Evolutionary conservation across 352 stramenopile genomes (phyloP), one percentile per base, ranked within the genome.

Genomic region (Phytopythium sindhum): DNA sequence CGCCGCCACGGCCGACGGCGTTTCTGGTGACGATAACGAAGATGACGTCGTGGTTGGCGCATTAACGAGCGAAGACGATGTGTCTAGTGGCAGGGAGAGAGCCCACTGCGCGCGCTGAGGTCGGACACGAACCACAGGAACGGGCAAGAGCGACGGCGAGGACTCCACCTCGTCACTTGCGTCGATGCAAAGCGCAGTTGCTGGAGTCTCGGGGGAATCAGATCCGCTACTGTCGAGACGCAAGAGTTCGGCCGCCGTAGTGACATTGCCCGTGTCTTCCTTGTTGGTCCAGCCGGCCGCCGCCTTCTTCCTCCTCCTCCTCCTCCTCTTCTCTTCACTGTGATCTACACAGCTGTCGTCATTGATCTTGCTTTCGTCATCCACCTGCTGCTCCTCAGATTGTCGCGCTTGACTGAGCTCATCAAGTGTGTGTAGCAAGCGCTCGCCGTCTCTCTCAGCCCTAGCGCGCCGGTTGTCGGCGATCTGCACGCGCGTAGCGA

Each of bases 401-500:
- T 37, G 41, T 7, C 58, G 47, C 7, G 21, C 47, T 28, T 56
- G 45, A 31, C 17, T 70, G 45, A 73, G 21, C 33, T 78, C 35
- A n/a, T 58, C 48, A 44, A 76, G 47, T 19, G 70, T 59, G 50
- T 75, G 63, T n/a, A 60, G 68, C 39, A 66, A 37, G 60, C 62
- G 59, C 60, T 64, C 60, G 8, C 60, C 66, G 52, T 77, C 74
- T 41, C 57, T 59, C 37, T 76, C 41, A 17, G 69, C 77, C 53
- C 65, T 63, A 6, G 29, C 56, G 28, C 61, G 66, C 26, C 68
- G 67, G 48, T 79, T 78, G 31, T 78, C 66, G 21, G 71, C 67
- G 4, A 77, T 63, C 42, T 85, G 77, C 8, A 74, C 48, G 23
- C 77, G 62, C 28, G 74, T 81, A 11, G 53, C 63, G n/a, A 60